phyloP scores from a whole-genome alignment of 768 basidiomycete species.

The Termitomyces sp. region DNA sequence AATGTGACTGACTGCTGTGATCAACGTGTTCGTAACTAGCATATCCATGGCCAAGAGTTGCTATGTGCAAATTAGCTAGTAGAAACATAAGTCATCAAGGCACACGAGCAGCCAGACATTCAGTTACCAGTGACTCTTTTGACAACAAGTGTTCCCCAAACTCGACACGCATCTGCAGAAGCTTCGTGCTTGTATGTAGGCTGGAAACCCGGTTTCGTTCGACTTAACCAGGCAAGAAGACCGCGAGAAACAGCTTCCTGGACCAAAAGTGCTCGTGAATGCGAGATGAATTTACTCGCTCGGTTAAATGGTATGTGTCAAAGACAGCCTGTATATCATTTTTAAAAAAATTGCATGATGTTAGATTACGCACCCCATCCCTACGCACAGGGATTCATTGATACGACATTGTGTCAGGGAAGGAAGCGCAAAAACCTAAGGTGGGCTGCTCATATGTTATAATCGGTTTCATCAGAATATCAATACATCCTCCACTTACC shows the following conservation, averaged over 20 bases:
- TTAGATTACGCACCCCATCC: conserved; percentile 63
- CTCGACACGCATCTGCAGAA: conserved; percentile 77
- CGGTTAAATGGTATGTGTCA: conserved; percentile 78
- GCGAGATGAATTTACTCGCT: conserved; percentile 68
- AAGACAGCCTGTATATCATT: conserved; percentile 58
- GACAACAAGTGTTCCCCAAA: conserved; percentile 78
- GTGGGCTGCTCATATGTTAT: no score
- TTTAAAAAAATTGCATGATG: background rate
- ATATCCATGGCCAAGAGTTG: conserved; percentile 94
- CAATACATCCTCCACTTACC: no score
- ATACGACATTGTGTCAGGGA: no score
- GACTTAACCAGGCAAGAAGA: conserved; percentile 56
- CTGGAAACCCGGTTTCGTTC: conserved; percentile 46
- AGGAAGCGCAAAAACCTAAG: no score
- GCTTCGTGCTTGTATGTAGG: conserved; percentile 71
- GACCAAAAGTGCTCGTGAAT: conserved; percentile 64
- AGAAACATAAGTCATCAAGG: background rate
- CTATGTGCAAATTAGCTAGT: conserved; percentile 87
- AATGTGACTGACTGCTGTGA: conserved; percentile 64
- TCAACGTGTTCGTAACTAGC: conserved; percentile 83
- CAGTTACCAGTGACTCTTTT: conserved; percentile 84
- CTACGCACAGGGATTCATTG: no score
- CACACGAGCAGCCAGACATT: background rate
- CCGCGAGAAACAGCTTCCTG: conserved; percentile 69
- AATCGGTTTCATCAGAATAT: no score